These are phyloP conservation scores for Alternaria gaisen DNA, from an alignment of 2,329 filamentous ascomycete species.

Conservation along the genomic window DNA sequence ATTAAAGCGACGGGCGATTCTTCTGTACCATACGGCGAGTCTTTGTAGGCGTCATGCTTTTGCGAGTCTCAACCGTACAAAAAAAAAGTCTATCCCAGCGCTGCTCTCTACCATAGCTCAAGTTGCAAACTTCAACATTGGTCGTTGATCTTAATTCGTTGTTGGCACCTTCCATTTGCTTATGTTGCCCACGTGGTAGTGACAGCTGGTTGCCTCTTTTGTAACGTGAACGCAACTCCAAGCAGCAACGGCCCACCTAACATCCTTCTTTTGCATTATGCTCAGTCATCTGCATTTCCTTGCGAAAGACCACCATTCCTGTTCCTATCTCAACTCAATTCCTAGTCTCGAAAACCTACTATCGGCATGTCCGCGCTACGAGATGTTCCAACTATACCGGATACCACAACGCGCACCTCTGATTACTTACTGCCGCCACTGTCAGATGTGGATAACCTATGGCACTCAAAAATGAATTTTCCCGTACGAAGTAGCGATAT, in stretches of 20 bases:
- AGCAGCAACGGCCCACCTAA: neutral
- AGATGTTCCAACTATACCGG: neutral
- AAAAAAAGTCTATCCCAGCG: neutral
- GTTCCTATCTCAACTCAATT: neutral
- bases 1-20: neutral
- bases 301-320: neutral
- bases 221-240: neutral
- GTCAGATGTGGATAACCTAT: neutral
- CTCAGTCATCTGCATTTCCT: neutral
- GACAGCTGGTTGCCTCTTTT: neutral
- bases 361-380: neutral
- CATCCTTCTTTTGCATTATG: neutral
- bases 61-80: neutral
- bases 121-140: neutral
- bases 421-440: neutral
- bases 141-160: neutral
- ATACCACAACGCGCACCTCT: neutral
- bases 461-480: neutral
- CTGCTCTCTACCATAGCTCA: neutral
- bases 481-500: neutral
- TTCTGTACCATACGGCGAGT: neutral
- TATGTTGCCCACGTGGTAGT: neutral
- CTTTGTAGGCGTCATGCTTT: neutral
- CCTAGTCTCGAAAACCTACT: neutral
- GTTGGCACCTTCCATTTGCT: neutral